Conservation (phyloP, 129 eudicot genomes). For the Flaveria bidentis region DNA sequence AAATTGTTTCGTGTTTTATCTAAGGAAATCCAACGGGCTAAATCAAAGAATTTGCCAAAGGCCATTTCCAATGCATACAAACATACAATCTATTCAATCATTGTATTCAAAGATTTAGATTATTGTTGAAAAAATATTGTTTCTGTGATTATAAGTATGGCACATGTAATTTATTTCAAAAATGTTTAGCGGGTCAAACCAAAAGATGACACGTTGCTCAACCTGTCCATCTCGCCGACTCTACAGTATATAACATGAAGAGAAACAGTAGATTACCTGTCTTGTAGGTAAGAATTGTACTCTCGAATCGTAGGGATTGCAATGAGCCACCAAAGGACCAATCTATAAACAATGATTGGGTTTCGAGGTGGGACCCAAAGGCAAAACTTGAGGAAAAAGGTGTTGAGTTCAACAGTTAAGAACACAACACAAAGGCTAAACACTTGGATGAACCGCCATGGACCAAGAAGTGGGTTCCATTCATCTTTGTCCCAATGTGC, state of each 20-base stretch:
- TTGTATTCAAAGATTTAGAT: background rate
- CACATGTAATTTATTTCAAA: background rate
- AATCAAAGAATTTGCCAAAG: background rate
- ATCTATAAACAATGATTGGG: conserved; percentile 73
- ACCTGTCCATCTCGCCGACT: background rate
- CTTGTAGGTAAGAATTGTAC: conserved; percentile 91
- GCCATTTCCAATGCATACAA: background rate
- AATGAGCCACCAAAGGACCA: conserved; percentile 95
- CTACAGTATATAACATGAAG: conserved; percentile 2
- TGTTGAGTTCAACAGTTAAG: conserved; percentile 89
- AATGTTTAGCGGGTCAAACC: background rate
- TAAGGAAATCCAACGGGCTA: background rate
- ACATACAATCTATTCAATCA: background rate
- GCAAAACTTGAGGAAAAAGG: conserved; percentile 92
- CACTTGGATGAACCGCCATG: conserved; percentile 93
- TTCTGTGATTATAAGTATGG: background rate
- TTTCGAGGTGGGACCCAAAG: conserved; percentile 98
- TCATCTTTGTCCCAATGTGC: conserved; percentile 99
- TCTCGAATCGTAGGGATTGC: conserved; percentile 97
- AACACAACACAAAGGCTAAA: conserved; percentile 78
- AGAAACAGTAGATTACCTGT: conserved; percentile 54
- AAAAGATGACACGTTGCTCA: background rate
- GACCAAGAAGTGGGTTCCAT: conserved; percentile 98
- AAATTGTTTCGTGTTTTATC: background rate
- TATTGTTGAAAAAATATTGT: background rate